A percentile compares a stretch with the other conserved stretches of the same genome.
These are phyloP conservation scores for Leccinum variicolor DNA, from an alignment of 768 basidiomycete genomes.

Conservation along the genomic window DNA sequence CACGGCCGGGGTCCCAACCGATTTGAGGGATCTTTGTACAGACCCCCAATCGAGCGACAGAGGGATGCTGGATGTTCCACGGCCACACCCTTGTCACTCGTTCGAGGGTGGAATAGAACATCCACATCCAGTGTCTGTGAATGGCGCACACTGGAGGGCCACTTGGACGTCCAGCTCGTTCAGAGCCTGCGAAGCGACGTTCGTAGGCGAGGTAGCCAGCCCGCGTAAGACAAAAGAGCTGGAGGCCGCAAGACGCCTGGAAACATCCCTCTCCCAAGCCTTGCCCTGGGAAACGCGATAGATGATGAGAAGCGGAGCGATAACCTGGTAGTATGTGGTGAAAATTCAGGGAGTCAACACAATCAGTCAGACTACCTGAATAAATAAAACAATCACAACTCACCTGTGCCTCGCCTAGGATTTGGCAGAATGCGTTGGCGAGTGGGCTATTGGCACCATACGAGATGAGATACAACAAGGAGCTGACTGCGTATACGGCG, in stretches of 20 bases:
- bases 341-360: not conserved
- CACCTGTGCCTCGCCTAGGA: constrained; percentile 30
- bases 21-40: no score
- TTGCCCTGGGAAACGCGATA: constrained; percentile 43
- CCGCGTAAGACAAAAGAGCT: constrained; percentile 10
- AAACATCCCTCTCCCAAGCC: not conserved
- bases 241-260: constrained; percentile 2
- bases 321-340: constrained; percentile 29
- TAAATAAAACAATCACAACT: not conserved
- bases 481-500: constrained; percentile 30
- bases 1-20: no score
- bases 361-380: not conserved
- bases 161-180: constrained; percentile 13
- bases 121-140: not conserved
- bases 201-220: not conserved
- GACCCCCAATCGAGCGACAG: no score
- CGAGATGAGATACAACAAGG: constrained; percentile 32
- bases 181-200: not conserved
- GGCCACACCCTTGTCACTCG: no score
- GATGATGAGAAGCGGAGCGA: constrained; percentile 47
- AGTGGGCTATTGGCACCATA: constrained; percentile 21
- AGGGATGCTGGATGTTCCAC: no score
- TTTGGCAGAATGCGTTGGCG: constrained; percentile 27
- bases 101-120: not conserved
- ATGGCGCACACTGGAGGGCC: constrained; percentile 6